These are phyloP conservation scores for Globisporangium nodosum DNA, from an alignment of 352 stramenopile genomes.

Conservation along the genomic window DNA sequence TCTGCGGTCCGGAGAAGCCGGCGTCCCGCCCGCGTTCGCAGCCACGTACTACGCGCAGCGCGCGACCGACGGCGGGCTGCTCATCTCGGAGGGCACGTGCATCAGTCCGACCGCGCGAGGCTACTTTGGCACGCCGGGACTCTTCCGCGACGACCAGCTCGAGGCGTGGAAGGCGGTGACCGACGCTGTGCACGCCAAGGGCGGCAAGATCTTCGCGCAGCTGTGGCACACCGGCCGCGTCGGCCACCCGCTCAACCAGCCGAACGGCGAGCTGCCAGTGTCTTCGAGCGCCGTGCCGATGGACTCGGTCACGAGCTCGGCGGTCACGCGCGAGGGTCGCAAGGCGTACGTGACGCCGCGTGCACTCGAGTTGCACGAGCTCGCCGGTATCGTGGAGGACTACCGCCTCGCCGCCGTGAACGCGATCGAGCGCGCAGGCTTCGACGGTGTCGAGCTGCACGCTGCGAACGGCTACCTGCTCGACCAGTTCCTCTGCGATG, in stretches of 20 bases:
- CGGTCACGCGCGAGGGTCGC: constrained; percentile 21
- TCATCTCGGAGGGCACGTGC: constrained; percentile 59
- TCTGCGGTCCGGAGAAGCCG: constrained; percentile 24
- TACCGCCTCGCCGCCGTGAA: constrained; percentile 44
- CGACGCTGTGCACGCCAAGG: constrained; percentile 66
- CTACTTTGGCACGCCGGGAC: constrained; percentile 41
- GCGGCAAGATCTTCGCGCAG: constrained; percentile 74
- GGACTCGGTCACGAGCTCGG: constrained; percentile 11
- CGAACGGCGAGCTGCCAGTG: constrained; percentile 38
- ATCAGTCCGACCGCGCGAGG: constrained; percentile 33
- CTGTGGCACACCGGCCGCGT: constrained; percentile 82
- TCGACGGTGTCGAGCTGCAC: constrained; percentile 87
- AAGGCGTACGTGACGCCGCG: constrained; percentile 33
- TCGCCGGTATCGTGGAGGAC: constrained; percentile 44
- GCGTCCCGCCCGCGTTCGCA: constrained; percentile 30
- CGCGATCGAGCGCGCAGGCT: constrained; percentile 52
- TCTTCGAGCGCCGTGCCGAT: constrained; percentile 28
- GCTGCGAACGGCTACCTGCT: constrained; percentile 84
- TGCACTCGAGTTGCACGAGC: constrained; percentile 55
- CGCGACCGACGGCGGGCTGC: constrained; percentile 41
- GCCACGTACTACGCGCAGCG: constrained; percentile 64
- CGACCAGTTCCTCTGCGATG: constrained; percentile 70
- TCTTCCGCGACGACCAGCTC: constrained; percentile 44
- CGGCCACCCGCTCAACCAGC: constrained; percentile 56
- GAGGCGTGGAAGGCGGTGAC: constrained; percentile 53